These are phyloP conservation scores for Tylopilus sp. DNA, from an alignment of 768 basidiomycete genomes.

Conservation along the genomic window DNA sequence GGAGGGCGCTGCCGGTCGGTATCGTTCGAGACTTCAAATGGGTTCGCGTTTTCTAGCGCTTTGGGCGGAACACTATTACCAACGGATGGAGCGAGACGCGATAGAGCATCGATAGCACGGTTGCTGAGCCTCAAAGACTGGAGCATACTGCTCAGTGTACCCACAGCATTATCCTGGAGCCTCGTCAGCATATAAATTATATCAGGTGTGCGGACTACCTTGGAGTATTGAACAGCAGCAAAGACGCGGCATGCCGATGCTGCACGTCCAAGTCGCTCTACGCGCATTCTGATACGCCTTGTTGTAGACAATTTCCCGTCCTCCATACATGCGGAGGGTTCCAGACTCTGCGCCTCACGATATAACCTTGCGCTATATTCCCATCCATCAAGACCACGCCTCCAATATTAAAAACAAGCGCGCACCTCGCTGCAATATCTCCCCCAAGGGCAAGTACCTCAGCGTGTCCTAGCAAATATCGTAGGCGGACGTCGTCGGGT, in stretches of 20 bases:
- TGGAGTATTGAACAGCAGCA: conserved; percentile 62
- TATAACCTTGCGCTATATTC: conserved; percentile 47
- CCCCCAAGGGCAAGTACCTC: conserved; percentile 61
- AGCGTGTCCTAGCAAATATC: conserved; percentile 63
- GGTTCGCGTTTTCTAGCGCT: conserved; percentile 40
- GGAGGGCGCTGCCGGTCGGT: conserved; percentile 27
- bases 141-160: conserved; percentile 54
- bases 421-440: conserved; percentile 58
- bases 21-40: conserved; percentile 49
- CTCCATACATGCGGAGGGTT: conserved; percentile 37
- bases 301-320: conserved; percentile 50
- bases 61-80: conserved; percentile 22
- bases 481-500: conserved; percentile 49
- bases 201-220: conserved; percentile 40
- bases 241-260: conserved; percentile 71
- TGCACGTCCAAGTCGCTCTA: conserved; percentile 58
- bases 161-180: conserved; percentile 56
- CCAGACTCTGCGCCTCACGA: conserved; percentile 53
- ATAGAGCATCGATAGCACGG: conserved; percentile 66
- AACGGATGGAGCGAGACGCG: conserved; percentile 49
- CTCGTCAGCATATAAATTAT: neutral
- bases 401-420: neutral
- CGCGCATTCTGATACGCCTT: conserved; percentile 57
- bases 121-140: conserved; percentile 80
- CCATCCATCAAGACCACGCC: neutral